Conservation (phyloP, 1,284 basidiomycete species). For the Papiliotrema nemorosa region DNA sequence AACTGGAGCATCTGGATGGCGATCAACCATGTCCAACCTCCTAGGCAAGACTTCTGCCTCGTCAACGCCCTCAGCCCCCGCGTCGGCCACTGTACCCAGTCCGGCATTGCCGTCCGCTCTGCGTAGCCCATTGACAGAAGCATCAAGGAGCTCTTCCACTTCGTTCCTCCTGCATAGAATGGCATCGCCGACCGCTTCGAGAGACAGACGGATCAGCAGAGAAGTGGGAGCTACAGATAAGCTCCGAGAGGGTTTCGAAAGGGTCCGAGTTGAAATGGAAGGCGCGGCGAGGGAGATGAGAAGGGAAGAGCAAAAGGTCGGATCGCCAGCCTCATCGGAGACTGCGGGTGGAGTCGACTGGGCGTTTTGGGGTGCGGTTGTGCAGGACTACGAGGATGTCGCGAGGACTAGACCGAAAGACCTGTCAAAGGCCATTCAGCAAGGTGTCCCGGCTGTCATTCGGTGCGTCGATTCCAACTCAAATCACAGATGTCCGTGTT, state of each 20-base stretch:
- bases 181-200: slow-evolving; percentile 28
- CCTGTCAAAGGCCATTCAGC: slow-evolving; percentile 84
- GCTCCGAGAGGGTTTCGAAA: slow-evolving; percentile 43
- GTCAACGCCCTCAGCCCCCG: slow-evolving; percentile 4
- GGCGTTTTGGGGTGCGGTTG: slow-evolving; percentile 96
- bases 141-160: background rate
- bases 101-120: slow-evolving; percentile 5
- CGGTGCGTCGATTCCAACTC: slow-evolving; percentile 19
- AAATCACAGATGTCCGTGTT: slow-evolving; percentile 23
- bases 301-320: slow-evolving; percentile 51
- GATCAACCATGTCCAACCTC: slow-evolving; percentile 35
- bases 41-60: slow-evolving; percentile 15
- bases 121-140: slow-evolving; percentile 2
- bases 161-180: slow-evolving; percentile 12
- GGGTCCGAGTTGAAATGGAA: slow-evolving; percentile 46
- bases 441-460: slow-evolving; percentile 72
- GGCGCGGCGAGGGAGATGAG: slow-evolving; percentile 46
- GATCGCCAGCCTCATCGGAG: background rate
- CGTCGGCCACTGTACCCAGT: slow-evolving; percentile 7
- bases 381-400: slow-evolving; percentile 83
- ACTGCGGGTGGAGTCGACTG: slow-evolving; percentile 41
- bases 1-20: slow-evolving; percentile 20
- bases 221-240: slow-evolving; percentile 32
- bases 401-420: slow-evolving; percentile 72
- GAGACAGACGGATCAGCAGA: slow-evolving; percentile 37